Evolutionary conservation across 2,329 filamentous ascomycete species (phyloP).

Genomic region (Cladophialophora yegresii): DNA sequence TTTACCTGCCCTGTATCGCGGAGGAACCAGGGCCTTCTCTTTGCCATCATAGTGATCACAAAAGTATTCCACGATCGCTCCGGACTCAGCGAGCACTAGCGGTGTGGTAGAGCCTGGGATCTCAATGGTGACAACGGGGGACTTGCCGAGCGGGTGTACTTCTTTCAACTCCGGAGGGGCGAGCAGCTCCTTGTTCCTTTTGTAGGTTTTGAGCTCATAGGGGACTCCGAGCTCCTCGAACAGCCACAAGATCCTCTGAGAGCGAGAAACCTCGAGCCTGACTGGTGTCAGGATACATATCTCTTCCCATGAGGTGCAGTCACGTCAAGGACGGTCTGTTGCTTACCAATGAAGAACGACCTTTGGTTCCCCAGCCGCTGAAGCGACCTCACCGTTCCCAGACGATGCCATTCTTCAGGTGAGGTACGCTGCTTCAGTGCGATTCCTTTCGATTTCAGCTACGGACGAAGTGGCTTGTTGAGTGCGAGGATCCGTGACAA

Average conservation of each 20-base stretch:
- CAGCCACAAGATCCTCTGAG: constrained; percentile 82
- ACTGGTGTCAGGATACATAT: constrained; percentile 9
- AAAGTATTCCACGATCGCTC: constrained; percentile 78
- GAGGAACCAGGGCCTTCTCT: constrained; percentile 52
- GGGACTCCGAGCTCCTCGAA: constrained; percentile 77
- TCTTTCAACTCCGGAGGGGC: constrained; percentile 75
- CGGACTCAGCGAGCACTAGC: constrained; percentile 76
- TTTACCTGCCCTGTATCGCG: constrained; percentile 55
- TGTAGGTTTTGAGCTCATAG: constrained; percentile 79
- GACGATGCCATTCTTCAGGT: constrained; percentile 10
- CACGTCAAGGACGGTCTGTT: background rate
- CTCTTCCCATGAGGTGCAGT: background rate
- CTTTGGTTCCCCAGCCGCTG: constrained; percentile 42
- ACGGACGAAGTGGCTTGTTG: background rate
- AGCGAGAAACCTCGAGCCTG: constrained; percentile 81
- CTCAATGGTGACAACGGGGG: constrained; percentile 72
- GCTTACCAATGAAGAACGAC: constrained; percentile 66
- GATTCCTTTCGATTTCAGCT: background rate
- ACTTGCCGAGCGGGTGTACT: constrained; percentile 83
- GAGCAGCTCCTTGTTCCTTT: constrained; percentile 64
- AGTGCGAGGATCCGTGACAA: background rate
- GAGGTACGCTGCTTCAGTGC: background rate
- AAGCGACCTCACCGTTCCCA: background rate
- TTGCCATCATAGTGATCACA: constrained; percentile 62
- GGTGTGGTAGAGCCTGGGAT: constrained; percentile 50